Evolutionary conservation across 1,139 yeast species (phyloP), one percentile per base, ranked within the genome.

Genomic region (Sugiyamaella xylanicola): DNA sequence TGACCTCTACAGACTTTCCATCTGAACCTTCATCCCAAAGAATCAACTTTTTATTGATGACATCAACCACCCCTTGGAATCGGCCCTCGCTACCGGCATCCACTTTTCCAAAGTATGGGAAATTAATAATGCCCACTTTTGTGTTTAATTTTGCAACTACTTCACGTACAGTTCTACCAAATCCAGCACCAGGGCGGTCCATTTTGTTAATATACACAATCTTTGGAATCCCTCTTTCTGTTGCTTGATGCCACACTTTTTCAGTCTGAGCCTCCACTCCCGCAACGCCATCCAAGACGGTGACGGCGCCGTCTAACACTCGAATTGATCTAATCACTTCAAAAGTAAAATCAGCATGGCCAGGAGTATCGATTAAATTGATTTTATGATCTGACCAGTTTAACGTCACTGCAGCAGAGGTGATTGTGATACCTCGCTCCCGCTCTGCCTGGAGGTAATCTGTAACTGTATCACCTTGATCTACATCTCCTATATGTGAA

Each of bases 201-300:
- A 93, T 92, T 70, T 93, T 93, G 71, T 93, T 93, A 40, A 93
- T 81, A 68, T 84, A 95, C 7, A 91, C 84, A 15, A 93, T 74
- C 54, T 83, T 80, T 0, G 99, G 98, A 53, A 88, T 82, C 1
- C 72, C 72, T 59, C 88, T 76, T 25, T 79, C 80, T 41, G 75
- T 76, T 1, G 97, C 93, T 69, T 92, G 97, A 63, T 80, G 83
- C 98, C 98, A 93, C 1, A 93, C 98, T 67, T 91, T 92, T 68
- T 92, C 97, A 0, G 99, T 93, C 69, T 95, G 98, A 0, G 99
- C 95, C 67, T 93, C 99, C 0, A 93, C 99, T 13, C 99, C 99
- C 1, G 97, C 98, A 2, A 93, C 98, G 0, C 89, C 96, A 72
- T 93, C 99, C 54, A 93, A 74, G 11, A 93, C 88, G 0, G 96